Conservation (phyloP, 176 grass and related monocot genomes). For the Lolium rigidum region DNA sequence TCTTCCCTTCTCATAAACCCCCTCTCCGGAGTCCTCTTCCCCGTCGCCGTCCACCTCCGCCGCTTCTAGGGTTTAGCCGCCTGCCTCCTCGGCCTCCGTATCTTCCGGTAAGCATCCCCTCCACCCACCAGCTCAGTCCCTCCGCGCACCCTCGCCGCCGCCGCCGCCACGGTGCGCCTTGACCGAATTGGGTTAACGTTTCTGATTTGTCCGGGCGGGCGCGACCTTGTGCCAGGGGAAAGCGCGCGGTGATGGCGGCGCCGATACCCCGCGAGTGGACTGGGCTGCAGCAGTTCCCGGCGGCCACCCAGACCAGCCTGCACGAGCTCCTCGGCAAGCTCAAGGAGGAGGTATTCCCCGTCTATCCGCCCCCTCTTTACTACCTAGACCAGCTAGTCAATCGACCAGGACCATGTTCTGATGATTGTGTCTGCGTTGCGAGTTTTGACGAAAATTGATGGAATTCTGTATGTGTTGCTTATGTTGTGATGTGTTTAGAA, state of each 20-base stretch:
- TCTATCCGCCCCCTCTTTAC: neutral
- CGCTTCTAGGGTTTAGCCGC: constrained; percentile 28
- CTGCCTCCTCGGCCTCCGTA: constrained; percentile 18
- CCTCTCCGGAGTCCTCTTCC: constrained; percentile 12
- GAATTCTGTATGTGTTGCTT: neutral
- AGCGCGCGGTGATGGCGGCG: constrained; percentile 47
- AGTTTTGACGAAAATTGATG: neutral
- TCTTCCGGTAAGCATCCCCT: constrained; percentile 36
- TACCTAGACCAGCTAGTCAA: constrained; percentile 13
- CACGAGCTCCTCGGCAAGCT: constrained; percentile 82
- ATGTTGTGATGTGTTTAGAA: constrained; percentile 54
- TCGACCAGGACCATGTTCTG: neutral
- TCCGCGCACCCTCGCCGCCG: neutral
- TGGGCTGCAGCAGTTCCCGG: constrained; percentile 82
- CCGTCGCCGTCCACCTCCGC: constrained; percentile 22
- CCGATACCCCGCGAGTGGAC: constrained; percentile 80
- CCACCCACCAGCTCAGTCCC: neutral
- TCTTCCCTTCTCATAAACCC: constrained; percentile 42
- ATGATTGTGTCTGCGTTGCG: neutral
- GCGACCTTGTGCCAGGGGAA: constrained; percentile 7
- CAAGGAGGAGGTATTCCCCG: constrained; percentile 69
- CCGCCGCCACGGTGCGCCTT: neutral
- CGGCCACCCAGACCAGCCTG: constrained; percentile 83
- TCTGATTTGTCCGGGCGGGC: constrained; percentile 34
- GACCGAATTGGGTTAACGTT: constrained; percentile 25